Evolutionary conservation across 163 green algal genomes (phyloP), one percentile per base, ranked within the genome.

Genomic region (Scenedesmus sp.): DNA sequence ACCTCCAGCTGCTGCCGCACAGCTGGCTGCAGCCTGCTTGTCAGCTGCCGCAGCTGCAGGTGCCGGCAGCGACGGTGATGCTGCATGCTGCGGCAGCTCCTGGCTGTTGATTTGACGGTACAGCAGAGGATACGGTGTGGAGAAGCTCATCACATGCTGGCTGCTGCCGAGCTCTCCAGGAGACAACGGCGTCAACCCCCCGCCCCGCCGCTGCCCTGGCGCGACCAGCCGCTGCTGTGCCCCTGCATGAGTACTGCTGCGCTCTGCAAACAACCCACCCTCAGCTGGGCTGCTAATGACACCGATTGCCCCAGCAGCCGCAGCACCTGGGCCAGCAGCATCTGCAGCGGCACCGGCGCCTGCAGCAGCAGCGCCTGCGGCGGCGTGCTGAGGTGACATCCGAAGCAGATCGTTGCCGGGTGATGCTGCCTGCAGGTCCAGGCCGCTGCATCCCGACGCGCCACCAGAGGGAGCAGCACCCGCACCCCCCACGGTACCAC

Each of bases 111-210:
- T 49, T 37, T 83, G 73, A 24, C 79, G 79, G 46, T 83, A 90
- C 68, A 90, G 46, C 24, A 90, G 44, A 0, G 85, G 85, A 44
- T 90, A 90, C 1, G 85, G 85, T 37, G 85, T 90, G n/a, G 35
- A 20, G 78, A 53, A 81, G 72, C 72, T 46, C 37, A 81, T 49
- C 2, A 44, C 35, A 30, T 81, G 37, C 22, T 83, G 78, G 40
- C 78, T 51, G 40, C 73, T 56, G 78, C 78, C 42, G 16, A 59
- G 78, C 40, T 83, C 78, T 42, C 43, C 78, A 37, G 78, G 40
- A 40, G 42, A 61, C 20, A 35, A 53, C 2, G 78, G 78, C 26
- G 42, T 59, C 40, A 37, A 22, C 22, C 24, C 42, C 42, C 59
- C 18, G 1, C n/a, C 82, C 42, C 33, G 53, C 53, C 56, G 82